Evolutionary conservation across 163 green algal species (phyloP), one percentile per base, ranked within the genome.

Genomic region (Chlamydomonas reinhardtii): DNA sequence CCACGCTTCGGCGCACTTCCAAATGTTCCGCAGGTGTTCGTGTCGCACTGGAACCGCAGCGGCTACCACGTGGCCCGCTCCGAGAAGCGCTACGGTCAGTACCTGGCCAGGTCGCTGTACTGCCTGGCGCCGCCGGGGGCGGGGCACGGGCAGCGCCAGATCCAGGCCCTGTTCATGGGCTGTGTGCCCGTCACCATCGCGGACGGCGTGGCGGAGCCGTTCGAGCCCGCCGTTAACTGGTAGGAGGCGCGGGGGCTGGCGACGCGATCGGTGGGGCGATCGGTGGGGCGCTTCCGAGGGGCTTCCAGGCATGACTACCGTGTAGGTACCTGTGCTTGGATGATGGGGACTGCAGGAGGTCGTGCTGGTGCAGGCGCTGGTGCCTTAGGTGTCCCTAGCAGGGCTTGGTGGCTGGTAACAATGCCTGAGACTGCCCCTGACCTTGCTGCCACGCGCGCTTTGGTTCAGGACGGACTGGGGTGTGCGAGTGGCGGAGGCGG

Each of bases 91-190:
- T 87, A 81, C 72, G 72, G 61, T 37, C 16, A 22, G 39, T 85
- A 48, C 61, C 64, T 89, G 68, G 17, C 37, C 14, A n/a, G 34
- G 4, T 84, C 73, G 11, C 2, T 8, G 14, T 92, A 84, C 84
- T 92, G 88, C 69, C 74, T 92, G 54, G 88, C 88, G 25, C 88
- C 88, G 2, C 84, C 88, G 66, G 88, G 88, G 12, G 88, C 83
- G 24, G 88, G 88, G 29, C 88, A 92, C 59, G 88, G 88, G 31
- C 88, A 92, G 74, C 80, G 88, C 1, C 88, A 92, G 79, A 90
- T 92, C 22, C 68, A 90, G 64, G 83, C 85, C 17, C 48, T 84
- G 12, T 85, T 88, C 83, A 91, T 91, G 88, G 88, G 88, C 31
- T 91, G 88, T 68, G 35, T 88, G 3, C 88, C 88, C 16, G 88